Base-by-base conservation (phyloP, 805 yeast species). In the Zygotorulaspora chibaensis region DNA sequence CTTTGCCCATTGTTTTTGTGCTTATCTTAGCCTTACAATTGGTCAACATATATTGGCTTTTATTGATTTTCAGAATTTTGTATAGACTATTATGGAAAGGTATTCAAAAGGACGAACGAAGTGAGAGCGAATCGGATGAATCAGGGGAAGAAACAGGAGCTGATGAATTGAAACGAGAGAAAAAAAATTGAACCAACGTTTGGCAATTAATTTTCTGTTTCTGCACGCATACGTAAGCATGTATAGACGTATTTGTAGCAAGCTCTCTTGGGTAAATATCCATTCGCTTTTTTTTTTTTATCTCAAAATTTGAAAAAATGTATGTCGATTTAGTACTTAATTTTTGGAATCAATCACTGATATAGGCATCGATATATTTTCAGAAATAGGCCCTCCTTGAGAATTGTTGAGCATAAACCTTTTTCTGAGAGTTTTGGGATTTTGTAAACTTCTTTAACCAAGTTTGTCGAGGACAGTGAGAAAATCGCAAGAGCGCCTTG, bases 41-140 rank as follows among this genome's bases (percentile, higher is more conserved):
- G 45, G 88, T 93, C 46, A 93, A 93, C 62, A 56, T 79, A 16
- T 93, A 86, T 70, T 93, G 99, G 99, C 74, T 90, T 47, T 80
- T 77, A 57, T 74, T 91, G 57, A 87, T 93, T 51, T 54, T 86
- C 42, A 80, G 96, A 65, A 85, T 93, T 56, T 73, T 83, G 29
- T 80, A 74, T 65, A 80, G 96, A 62, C 72, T 76, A 48, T 65
- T 84, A 8, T 69, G 74, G 50, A 73, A 73, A 39, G 87, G 84
- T 50, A 78, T 74, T 37, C 75, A 77, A 33, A 75, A 76, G 54
- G 96, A 89, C 65, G 96, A 86, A 35, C 80, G 98, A 70, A 83
- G 91, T 62, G 97, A 90, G 46, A 84, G 79, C 50, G 97, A 90
- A 59, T 78, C 74, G 17, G 90, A 82, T 18, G 59, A 52, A 2